Percentiles rank a stretch among this genome's conserved stretches.
Conservation (phyloP, 148 eudicot genomes). For the Chenopodium berlandieri region DNA sequence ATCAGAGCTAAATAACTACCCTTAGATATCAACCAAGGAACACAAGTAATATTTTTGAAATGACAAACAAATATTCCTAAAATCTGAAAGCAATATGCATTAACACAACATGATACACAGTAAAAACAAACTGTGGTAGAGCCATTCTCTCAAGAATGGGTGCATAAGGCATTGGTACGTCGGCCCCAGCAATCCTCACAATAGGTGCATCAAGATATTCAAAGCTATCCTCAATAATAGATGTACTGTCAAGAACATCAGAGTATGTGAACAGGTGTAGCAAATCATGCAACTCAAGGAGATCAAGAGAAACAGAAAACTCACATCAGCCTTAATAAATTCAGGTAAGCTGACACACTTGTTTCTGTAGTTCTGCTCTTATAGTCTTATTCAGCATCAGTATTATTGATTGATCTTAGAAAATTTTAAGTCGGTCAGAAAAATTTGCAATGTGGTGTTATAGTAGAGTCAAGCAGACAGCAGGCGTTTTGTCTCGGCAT, state of each 20-base stretch:
- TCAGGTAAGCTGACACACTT: neutral
- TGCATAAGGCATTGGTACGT: constrained; percentile 76
- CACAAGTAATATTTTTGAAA: neutral
- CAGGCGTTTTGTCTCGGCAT: too few species aligned
- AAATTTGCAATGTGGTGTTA: too few species aligned
- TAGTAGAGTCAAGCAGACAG: too few species aligned
- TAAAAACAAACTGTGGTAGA: constrained; percentile 56
- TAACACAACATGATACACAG: neutral
- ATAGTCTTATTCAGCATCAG: neutral
- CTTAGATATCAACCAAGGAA: neutral
- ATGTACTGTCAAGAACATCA: constrained; percentile 42
- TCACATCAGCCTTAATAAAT: neutral
- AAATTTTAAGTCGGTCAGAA: too few species aligned
- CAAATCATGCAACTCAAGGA: neutral
- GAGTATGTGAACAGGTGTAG: neutral
- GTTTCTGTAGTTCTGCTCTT: neutral
- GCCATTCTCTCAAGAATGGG: constrained; percentile 72
- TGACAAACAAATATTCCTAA: too few species aligned
- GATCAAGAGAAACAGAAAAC: constrained; percentile 9
- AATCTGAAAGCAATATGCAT: neutral
- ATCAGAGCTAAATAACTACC: neutral
- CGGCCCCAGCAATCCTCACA: constrained; percentile 67
- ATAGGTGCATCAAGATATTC: constrained; percentile 57
- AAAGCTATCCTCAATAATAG: constrained; percentile 56
- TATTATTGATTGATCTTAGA: too few species aligned